phyloP scores from a whole-genome alignment of 768 basidiomycete species.

The Phallus indusiatus region DNA sequence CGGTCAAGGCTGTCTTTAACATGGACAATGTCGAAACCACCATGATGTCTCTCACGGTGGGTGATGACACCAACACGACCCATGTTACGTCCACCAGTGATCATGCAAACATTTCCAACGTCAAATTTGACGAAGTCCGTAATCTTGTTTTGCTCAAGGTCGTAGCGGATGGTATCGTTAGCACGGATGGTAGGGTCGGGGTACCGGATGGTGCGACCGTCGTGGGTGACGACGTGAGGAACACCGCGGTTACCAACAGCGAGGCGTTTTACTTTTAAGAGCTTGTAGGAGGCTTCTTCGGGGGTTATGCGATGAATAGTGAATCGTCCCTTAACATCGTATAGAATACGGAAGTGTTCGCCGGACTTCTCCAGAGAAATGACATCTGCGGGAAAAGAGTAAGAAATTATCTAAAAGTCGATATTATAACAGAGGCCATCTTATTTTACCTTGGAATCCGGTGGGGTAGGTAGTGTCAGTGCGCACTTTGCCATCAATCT shows the following conservation, averaged over 20 bases:
- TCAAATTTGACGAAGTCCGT: constrained; percentile 91
- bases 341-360: constrained; percentile 98
- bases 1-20: constrained; percentile 92
- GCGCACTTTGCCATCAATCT: constrained; percentile 98
- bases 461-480: constrained; percentile 96
- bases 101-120: constrained; percentile 92
- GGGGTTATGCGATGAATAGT: constrained; percentile 98
- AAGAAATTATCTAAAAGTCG: background rate
- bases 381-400: constrained; percentile 56
- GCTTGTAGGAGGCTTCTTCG: constrained; percentile 95
- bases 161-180: constrained; percentile 97
- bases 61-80: constrained; percentile 94
- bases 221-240: constrained; percentile 96
- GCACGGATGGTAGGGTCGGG: constrained; percentile 92
- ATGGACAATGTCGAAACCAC: constrained; percentile 98
- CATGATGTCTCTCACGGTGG: constrained; percentile 94
- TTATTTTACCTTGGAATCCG: constrained; percentile 82
- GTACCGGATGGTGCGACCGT: constrained; percentile 99
- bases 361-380: constrained; percentile 96
- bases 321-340: constrained; percentile 99
- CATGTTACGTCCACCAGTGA: constrained; percentile 99
- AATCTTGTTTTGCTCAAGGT: constrained; percentile 92
- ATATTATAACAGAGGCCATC: constrained; percentile 20
- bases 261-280: constrained; percentile 87
- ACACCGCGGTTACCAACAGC: constrained; percentile 91